Conservation (phyloP, 164 flowering plant genomes). For the Amborella trichopoda region DNA sequence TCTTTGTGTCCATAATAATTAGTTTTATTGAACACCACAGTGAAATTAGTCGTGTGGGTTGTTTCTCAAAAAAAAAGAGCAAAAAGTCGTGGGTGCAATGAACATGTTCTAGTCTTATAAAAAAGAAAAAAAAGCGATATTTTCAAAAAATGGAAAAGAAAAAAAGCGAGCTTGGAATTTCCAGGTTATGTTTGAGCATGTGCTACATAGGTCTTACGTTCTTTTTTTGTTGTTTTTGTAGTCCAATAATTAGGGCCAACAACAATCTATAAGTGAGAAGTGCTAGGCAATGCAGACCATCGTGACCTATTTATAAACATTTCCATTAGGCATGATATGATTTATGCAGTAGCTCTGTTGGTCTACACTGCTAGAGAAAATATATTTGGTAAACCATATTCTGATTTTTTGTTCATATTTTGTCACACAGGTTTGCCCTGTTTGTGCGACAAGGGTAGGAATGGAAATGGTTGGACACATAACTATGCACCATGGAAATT, state of each 20-base stretch:
- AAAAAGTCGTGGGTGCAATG: too few relatives aligned
- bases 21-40: too few relatives aligned
- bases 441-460: slow-evolving; percentile 61
- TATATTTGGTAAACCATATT: not conserved
- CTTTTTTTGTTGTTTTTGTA: too few relatives aligned
- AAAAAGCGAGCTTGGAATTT: too few relatives aligned
- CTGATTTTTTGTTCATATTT: slow-evolving; percentile 1
- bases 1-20: too few relatives aligned
- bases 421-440: slow-evolving; percentile 73
- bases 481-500: slow-evolving; percentile 53
- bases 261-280: not conserved
- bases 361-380: not conserved
- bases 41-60: too few relatives aligned
- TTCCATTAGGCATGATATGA: not conserved
- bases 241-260: not conserved
- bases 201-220: too few relatives aligned
- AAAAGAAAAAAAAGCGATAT: too few relatives aligned
- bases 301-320: not conserved
- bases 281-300: not conserved
- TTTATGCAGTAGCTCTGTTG: not conserved
- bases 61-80: too few relatives aligned
- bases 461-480: slow-evolving; percentile 72
- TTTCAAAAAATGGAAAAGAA: too few relatives aligned
- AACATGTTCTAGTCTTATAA: too few relatives aligned
- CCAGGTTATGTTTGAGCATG: too few relatives aligned